These are phyloP conservation scores for Clavariopsis aquatica DNA, from an alignment of 495 filamentous ascomycete species.

Conservation along the genomic window DNA sequence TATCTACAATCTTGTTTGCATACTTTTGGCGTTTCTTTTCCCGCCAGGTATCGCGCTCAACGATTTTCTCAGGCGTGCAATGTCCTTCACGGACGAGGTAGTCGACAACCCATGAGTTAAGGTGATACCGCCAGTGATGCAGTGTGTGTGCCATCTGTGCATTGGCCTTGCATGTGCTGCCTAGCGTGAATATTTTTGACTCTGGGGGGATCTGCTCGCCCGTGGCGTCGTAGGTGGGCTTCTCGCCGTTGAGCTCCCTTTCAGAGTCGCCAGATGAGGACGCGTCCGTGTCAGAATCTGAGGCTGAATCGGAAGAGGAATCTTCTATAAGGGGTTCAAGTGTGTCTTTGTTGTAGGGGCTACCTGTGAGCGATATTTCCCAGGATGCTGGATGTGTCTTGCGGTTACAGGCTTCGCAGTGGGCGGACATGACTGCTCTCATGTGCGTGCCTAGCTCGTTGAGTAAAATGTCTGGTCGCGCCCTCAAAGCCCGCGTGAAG, in stretches of 20 bases:
- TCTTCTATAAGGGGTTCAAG: slow-evolving; percentile 65
- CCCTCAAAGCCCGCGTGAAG: slow-evolving; percentile 66
- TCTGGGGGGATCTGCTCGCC: slow-evolving; percentile 40
- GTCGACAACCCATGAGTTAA: slow-evolving; percentile 69
- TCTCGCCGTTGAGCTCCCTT: slow-evolving; percentile 33
- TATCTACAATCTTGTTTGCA: slow-evolving; percentile 59
- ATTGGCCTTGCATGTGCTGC: slow-evolving; percentile 63
- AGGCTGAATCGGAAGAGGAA: slow-evolving; percentile 36
- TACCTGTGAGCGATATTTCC: slow-evolving; percentile 63
- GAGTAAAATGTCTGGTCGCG: slow-evolving; percentile 57
- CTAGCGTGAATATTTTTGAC: slow-evolving; percentile 42
- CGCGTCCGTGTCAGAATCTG: slow-evolving; percentile 14
- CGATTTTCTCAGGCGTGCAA: slow-evolving; percentile 53
- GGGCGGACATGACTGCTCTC: slow-evolving; percentile 39
- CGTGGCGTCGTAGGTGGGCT: slow-evolving; percentile 37
- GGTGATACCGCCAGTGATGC: slow-evolving; percentile 72
- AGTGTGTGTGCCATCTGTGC: slow-evolving; percentile 69
- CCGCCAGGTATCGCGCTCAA: slow-evolving; percentile 56
- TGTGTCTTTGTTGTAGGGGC: slow-evolving; percentile 67
- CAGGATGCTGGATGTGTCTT: slow-evolving; percentile 65
- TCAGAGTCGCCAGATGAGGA: slow-evolving; percentile 37
- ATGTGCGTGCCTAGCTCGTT: slow-evolving; percentile 36
- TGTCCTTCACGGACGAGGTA: slow-evolving; percentile 60
- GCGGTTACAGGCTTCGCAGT: slow-evolving; percentile 79
- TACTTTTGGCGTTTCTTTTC: slow-evolving; percentile 55